Evolutionary conservation across 1,284 basidiomycete species (phyloP).

Genomic region (Apiotrichum laibachii): DNA sequence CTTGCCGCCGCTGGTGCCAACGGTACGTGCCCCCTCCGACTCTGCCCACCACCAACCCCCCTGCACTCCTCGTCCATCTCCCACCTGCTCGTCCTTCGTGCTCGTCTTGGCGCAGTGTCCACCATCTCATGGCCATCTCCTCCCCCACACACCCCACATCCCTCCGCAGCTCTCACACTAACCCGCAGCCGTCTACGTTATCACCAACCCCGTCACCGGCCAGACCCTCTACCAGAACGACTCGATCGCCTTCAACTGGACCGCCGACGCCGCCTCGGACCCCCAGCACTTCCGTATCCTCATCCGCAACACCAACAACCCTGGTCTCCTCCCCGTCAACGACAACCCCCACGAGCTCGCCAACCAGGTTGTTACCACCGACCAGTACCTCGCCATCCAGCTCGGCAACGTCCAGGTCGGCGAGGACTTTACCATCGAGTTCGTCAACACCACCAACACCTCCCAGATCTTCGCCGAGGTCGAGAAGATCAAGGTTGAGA

Average conservation of each 20-base stretch:
- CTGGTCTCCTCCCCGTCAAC: constrained; percentile 23
- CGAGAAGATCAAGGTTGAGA: constrained; percentile 50
- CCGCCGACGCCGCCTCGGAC: constrained; percentile 31
- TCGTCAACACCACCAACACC: constrained; percentile 54
- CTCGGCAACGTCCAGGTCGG: constrained; percentile 27
- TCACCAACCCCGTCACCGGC: constrained; percentile 36
- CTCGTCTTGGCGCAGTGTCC: too few relatives aligned
- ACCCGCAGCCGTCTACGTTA: constrained; percentile 35
- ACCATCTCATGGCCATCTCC: too few relatives aligned
- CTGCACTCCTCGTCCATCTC: background rate
- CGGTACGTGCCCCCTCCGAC: constrained; percentile 15
- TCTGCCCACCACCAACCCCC: too few relatives aligned
- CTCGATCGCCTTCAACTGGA: constrained; percentile 48
- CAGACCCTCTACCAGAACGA: constrained; percentile 45
- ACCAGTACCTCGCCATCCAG: constrained; percentile 30
- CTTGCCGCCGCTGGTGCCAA: constrained; percentile 22
- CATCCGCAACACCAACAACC: constrained; percentile 37
- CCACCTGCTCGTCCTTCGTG: too few relatives aligned
- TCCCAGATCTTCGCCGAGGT: constrained; percentile 54
- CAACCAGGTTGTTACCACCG: constrained; percentile 38
- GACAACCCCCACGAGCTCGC: constrained; percentile 40
- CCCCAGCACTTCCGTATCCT: constrained; percentile 40
- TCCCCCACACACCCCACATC: too few relatives aligned
- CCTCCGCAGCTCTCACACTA: background rate
- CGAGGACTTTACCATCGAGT: constrained; percentile 53